phyloP scores from a whole-genome alignment of 2,329 filamentous ascomycete genomes.

The Penicillium sp. region DNA sequence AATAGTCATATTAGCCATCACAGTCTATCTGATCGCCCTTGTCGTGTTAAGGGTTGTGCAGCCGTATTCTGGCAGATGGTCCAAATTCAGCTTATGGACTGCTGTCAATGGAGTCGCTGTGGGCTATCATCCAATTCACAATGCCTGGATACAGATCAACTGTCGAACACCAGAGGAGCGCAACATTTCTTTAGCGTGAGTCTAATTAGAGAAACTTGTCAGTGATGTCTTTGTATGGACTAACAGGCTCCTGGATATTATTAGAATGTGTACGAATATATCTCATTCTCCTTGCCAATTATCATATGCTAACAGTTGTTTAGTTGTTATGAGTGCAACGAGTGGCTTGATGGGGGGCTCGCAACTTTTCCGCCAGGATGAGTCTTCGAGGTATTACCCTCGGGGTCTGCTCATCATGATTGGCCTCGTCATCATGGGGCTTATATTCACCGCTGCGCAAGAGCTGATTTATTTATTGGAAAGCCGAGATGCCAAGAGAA shows the following conservation, averaged over 20 bases:
- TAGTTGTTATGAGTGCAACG: constrained; percentile 55
- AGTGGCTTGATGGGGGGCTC: constrained; percentile 56
- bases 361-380: constrained; percentile 54
- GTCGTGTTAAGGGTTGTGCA: constrained; percentile 49
- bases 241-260: constrained; percentile 31
- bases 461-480: constrained; percentile 13
- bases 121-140: constrained; percentile 59
- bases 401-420: constrained; percentile 53
- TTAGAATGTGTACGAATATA: constrained; percentile 31
- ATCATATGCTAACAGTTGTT: constrained; percentile 1
- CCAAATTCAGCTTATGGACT: constrained; percentile 57
- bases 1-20: constrained; percentile 51
- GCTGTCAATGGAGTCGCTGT: constrained; percentile 56
- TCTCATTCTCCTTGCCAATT: background rate
- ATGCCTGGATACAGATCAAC: constrained; percentile 59
- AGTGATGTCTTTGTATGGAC: constrained; percentile 26
- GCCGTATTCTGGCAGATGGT: constrained; percentile 53
- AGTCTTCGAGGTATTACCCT: constrained; percentile 50
- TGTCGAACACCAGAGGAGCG: constrained; percentile 52
- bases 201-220: background rate
- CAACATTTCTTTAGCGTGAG: constrained; percentile 56
- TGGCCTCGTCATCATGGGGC: constrained; percentile 48
- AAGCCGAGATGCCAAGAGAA: background rate
- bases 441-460: constrained; percentile 48
- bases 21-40: constrained; percentile 52